Evolutionary conservation across 805 yeast genomes (phyloP).

Genomic region (Myxozyma vanderwaltii): DNA sequence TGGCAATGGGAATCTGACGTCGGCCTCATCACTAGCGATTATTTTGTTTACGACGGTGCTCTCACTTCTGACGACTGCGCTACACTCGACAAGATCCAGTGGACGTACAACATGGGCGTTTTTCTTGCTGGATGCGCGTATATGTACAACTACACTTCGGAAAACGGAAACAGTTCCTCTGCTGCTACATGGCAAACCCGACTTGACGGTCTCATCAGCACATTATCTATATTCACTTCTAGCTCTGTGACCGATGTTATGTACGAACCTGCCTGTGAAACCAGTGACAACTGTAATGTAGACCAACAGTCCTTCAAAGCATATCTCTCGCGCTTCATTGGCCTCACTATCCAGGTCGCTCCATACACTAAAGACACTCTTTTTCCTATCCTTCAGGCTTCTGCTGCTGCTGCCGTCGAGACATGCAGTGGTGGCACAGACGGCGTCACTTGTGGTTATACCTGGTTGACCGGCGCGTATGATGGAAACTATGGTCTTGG

Average conservation of each 20-base stretch:
- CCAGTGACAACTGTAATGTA: slow-evolving; percentile 57
- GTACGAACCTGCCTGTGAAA: slow-evolving; percentile 76
- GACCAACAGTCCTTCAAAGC: slow-evolving; percentile 80
- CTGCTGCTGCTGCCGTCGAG: slow-evolving; percentile 71
- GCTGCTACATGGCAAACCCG: slow-evolving; percentile 56
- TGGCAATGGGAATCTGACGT: slow-evolving; percentile 70
- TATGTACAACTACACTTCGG: slow-evolving; percentile 62
- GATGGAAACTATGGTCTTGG: slow-evolving; percentile 77
- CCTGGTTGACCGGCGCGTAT: slow-evolving; percentile 65
- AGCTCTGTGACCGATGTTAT: slow-evolving; percentile 49
- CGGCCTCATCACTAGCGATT: slow-evolving; percentile 45
- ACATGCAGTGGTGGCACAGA: slow-evolving; percentile 82
- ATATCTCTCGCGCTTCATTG: slow-evolving; percentile 64
- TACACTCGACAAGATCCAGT: slow-evolving; percentile 54
- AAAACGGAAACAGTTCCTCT: slow-evolving; percentile 39
- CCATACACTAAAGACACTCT: slow-evolving; percentile 57
- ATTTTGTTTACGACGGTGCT: slow-evolving; percentile 73
- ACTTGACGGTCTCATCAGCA: slow-evolving; percentile 51
- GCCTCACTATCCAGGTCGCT: slow-evolving; percentile 61
- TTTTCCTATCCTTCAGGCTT: slow-evolving; percentile 50
- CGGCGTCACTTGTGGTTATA: slow-evolving; percentile 77
- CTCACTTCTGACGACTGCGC: slow-evolving; percentile 52
- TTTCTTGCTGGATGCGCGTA: slow-evolving; percentile 70
- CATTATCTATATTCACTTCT: slow-evolving; percentile 52
- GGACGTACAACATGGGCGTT: slow-evolving; percentile 77